A percentile compares a stretch with the other conserved stretches of the same genome.
phyloP scores from a whole-genome alignment of 208 protist species.

The Trichomonas vaginalis region DNA sequence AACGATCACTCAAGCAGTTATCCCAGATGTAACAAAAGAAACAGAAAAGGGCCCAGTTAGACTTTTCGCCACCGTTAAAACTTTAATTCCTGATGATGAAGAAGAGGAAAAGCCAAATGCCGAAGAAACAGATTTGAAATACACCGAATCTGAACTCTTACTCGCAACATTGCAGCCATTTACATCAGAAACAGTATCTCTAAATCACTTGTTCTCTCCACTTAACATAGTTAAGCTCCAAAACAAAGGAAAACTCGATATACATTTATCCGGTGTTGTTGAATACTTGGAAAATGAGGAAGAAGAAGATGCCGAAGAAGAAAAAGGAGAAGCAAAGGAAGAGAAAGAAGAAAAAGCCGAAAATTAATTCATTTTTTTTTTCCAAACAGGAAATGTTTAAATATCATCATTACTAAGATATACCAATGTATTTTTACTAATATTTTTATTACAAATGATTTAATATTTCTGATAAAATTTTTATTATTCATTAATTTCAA shows the following conservation, averaged over 20 bases:
- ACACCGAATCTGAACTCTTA: neutral
- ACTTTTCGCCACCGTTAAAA: neutral
- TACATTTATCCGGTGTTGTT: neutral
- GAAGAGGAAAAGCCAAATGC: neutral
- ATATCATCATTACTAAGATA: too few relatives aligned
- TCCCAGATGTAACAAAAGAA: neutral
- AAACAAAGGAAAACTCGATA: neutral
- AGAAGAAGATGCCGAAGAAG: neutral
- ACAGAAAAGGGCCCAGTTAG: neutral
- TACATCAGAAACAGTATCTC: neutral
- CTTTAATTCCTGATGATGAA: neutral
- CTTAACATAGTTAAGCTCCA: neutral
- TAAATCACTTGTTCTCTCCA: neutral
- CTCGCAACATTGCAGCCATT: neutral
- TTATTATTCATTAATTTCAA: too few relatives aligned
- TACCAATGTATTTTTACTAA: too few relatives aligned
- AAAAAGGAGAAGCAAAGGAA: neutral
- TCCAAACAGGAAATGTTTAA: too few relatives aligned
- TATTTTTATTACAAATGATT: too few relatives aligned
- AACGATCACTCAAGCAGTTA: neutral
- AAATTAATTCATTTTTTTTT: too few relatives aligned
- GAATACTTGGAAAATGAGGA: neutral
- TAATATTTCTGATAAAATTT: too few relatives aligned
- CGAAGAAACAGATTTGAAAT: neutral
- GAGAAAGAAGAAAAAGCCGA: neutral